Conservation (phyloP, 768 basidiomycete genomes). For the Leccinum barrowsii region DNA sequence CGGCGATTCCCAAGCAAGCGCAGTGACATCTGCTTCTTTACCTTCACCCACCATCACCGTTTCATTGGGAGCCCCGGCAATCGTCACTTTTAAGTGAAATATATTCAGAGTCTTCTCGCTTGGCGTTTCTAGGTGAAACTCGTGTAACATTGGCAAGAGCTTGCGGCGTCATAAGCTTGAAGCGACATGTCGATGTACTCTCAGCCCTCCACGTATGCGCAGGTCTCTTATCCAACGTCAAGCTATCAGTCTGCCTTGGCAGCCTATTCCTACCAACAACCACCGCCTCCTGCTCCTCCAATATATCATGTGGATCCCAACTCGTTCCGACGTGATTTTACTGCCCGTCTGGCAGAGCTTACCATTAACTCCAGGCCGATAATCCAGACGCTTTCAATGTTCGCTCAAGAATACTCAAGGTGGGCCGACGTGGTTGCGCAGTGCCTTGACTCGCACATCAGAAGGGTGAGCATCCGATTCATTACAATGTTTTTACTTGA, state of each 20-base stretch:
- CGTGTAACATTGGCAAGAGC: slow-evolving; percentile 31
- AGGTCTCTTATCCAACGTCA: slow-evolving; percentile 30
- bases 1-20: slow-evolving; percentile 24
- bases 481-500: slow-evolving; percentile 23
- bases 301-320: slow-evolving; percentile 59
- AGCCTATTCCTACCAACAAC: slow-evolving; percentile 47
- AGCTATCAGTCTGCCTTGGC: slow-evolving; percentile 43
- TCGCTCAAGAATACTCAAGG: slow-evolving; percentile 81
- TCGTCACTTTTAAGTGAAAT: slow-evolving; percentile 40
- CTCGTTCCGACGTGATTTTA: slow-evolving; percentile 77
- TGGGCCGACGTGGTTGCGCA: slow-evolving; percentile 78
- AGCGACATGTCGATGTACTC: slow-evolving; percentile 61
- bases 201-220: slow-evolving; percentile 42
- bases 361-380: slow-evolving; percentile 93
- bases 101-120: slow-evolving; percentile 35
- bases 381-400: slow-evolving; percentile 89
- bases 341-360: slow-evolving; percentile 69
- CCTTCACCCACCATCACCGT: slow-evolving; percentile 35
- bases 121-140: slow-evolving; percentile 31
- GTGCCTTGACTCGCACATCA: slow-evolving; percentile 80
- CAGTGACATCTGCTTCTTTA: slow-evolving; percentile 33
- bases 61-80: no score
- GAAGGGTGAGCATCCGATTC: slow-evolving; percentile 67
- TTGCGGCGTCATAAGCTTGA: slow-evolving; percentile 35
- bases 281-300: slow-evolving; percentile 38